Conservation (phyloP, 83 land plant species). For the Isoetes engelmannii region DNA sequence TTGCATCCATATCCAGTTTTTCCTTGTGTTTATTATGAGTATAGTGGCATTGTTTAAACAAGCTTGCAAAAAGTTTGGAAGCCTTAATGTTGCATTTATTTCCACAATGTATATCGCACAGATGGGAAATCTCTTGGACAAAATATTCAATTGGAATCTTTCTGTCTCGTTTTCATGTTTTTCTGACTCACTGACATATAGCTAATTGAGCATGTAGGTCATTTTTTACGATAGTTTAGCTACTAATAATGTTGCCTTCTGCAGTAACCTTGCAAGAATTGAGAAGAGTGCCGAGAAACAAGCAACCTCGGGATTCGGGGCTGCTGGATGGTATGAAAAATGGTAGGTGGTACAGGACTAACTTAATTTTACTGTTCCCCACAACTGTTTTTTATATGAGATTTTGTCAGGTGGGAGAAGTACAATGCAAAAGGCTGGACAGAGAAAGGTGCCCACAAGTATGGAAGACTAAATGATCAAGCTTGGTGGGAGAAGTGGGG, state of each 20-base stretch:
- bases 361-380: background rate
- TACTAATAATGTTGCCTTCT: background rate
- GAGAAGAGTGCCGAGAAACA: slow-evolving; percentile 96
- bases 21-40: too few species aligned
- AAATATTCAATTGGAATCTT: too few species aligned
- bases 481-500: slow-evolving; percentile 99
- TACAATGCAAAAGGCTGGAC: slow-evolving; percentile 98
- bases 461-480: slow-evolving; percentile 88
- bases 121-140: too few species aligned
- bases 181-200: too few species aligned
- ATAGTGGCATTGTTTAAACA: too few species aligned
- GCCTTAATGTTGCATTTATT: too few species aligned
- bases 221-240: too few species aligned
- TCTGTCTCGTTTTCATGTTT: too few species aligned
- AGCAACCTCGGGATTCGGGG: slow-evolving; percentile 81
- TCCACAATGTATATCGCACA: too few species aligned
- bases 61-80: too few species aligned
- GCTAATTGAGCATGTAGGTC: too few species aligned
- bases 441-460: slow-evolving; percentile 95
- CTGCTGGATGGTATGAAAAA: slow-evolving; percentile 95
- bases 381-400: background rate
- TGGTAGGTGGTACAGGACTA: slow-evolving; percentile 43
- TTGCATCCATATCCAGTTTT: too few species aligned
- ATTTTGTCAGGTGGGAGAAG: slow-evolving; percentile 79
- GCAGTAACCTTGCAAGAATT: slow-evolving; percentile 88